Evolutionary conservation across 768 basidiomycete species (phyloP), one percentile per base, ranked within the genome.

Genomic region (Pholiota molesta): DNA sequence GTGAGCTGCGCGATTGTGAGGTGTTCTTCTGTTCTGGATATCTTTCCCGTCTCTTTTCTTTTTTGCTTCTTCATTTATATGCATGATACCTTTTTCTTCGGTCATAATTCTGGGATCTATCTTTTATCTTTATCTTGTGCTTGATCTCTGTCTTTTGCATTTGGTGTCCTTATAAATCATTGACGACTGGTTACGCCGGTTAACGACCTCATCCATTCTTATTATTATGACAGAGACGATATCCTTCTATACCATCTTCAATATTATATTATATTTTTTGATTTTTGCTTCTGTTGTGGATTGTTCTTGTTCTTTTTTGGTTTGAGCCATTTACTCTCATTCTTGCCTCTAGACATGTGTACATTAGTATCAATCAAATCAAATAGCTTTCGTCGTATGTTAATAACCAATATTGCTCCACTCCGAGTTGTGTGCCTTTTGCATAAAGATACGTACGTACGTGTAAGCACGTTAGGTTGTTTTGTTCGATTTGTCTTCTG

Each of bases 1-100:
- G 74, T 83, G 71, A 53, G 37, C 28, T 52, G 19, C 19, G 47
- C 23, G 13, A 37, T 21, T 31, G 21, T 44, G 17, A 37, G 21
- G 49, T 19, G 45, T 17, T 59, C 33, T 53, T 56, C 29, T 57
- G 31, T 37, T 29, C 37, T 26, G 39, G 42, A 37, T 29, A 37
- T 40, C 19, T 39, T 40, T 53, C 19, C 23, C 33, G 17, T 23
- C 23, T 58, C 16, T 39, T 19, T 28, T 23, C 14, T 31, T 37
- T 49, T 37, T 29, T 40, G 21, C 10, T 26, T 31, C 17, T 42
- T 52, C 17, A 53, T 47, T 14, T 39, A 31, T 33, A 14, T 16
- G 31, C 42, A 44, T 49, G 47, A 49, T 57, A 39, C 35, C 29
- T 29, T 31, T 31, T 54, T 23, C 8, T 59, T 23, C 42, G 19